Evolutionary conservation across 495 filamentous ascomycete genomes (phyloP).

Genomic region (Penicillium taxi): DNA sequence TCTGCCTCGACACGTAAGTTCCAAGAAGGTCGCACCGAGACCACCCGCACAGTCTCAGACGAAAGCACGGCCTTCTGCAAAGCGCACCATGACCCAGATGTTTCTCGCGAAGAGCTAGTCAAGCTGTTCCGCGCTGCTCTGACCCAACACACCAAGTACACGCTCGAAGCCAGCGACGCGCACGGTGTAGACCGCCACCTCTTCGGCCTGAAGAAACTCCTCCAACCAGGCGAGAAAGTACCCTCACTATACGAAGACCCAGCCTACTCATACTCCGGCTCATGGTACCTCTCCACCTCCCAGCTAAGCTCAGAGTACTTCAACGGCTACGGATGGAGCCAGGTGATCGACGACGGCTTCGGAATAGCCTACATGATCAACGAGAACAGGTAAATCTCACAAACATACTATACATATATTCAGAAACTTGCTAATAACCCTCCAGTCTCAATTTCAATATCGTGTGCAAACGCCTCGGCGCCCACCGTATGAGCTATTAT

Average conservation of each 20-base stretch:
- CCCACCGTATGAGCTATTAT: constrained; percentile 89
- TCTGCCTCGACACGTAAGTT: constrained; percentile 90
- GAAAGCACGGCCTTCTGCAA: constrained; percentile 88
- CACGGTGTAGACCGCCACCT: constrained; percentile 94
- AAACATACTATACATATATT: too few relatives aligned
- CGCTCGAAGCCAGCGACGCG: constrained; percentile 77
- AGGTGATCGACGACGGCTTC: constrained; percentile 93
- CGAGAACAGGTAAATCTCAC: constrained; percentile 65
- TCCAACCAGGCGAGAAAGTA: constrained; percentile 72
- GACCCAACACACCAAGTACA: constrained; percentile 80
- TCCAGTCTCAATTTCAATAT: constrained; percentile 94
- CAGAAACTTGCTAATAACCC: too few relatives aligned
- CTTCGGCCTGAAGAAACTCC: constrained; percentile 88
- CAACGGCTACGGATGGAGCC: constrained; percentile 99
- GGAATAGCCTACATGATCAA: constrained; percentile 99
- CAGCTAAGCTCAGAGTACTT: constrained; percentile 96
- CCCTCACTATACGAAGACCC: constrained; percentile 83
- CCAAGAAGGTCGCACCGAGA: constrained; percentile 94
- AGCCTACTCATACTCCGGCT: constrained; percentile 71
- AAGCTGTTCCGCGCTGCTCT: constrained; percentile 75
- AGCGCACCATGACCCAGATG: constrained; percentile 62
- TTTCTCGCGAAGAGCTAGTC: constrained; percentile 54
- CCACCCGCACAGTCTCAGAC: constrained; percentile 84
- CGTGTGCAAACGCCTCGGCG: constrained; percentile 84
- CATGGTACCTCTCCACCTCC: constrained; percentile 81